Evolutionary conservation across 1,284 basidiomycete genomes (phyloP).

Genomic region (Moniliophthora roreri): DNA sequence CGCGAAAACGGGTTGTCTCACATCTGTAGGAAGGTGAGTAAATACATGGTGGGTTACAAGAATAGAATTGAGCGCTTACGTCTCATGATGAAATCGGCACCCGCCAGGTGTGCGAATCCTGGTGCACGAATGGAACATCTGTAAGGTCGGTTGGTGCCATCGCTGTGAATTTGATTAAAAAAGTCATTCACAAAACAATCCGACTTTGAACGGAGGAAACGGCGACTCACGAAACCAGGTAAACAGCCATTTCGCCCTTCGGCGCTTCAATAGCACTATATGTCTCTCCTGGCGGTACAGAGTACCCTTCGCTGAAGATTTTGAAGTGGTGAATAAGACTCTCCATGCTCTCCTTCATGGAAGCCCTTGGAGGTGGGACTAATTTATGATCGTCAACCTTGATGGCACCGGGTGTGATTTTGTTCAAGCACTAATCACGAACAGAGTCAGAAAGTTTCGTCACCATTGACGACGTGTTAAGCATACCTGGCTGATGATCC

Average conservation of each 20-base stretch:
- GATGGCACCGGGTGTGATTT: constrained; percentile 92
- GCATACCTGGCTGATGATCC: constrained; percentile 80
- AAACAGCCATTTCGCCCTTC: constrained; percentile 98
- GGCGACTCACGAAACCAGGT: constrained; percentile 82
- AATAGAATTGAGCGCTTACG: constrained; percentile 43
- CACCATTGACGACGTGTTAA: constrained; percentile 7
- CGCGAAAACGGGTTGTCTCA: constrained; percentile 34
- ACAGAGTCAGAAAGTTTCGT: neutral
- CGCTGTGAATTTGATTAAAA: constrained; percentile 39
- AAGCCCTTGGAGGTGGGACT: constrained; percentile 93
- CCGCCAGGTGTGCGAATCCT: constrained; percentile 91
- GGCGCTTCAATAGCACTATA: constrained; percentile 98
- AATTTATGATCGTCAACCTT: constrained; percentile 99
- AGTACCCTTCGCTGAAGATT: constrained; percentile 96
- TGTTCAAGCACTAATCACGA: constrained; percentile 91
- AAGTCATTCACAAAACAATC: neutral
- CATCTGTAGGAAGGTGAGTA: constrained; percentile 42
- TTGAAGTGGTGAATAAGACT: constrained; percentile 99
- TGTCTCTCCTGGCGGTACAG: constrained; percentile 97
- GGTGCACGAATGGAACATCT: constrained; percentile 93
- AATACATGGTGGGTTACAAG: constrained; percentile 10
- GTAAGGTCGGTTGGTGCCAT: constrained; percentile 91
- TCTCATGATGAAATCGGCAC: constrained; percentile 95
- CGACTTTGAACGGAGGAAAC: too few species aligned
- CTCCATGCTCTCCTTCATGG: constrained; percentile 99